These are phyloP conservation scores for Canariomyces notabilis DNA, from an alignment of 2,329 filamentous ascomycete species.

Conservation along the genomic window DNA sequence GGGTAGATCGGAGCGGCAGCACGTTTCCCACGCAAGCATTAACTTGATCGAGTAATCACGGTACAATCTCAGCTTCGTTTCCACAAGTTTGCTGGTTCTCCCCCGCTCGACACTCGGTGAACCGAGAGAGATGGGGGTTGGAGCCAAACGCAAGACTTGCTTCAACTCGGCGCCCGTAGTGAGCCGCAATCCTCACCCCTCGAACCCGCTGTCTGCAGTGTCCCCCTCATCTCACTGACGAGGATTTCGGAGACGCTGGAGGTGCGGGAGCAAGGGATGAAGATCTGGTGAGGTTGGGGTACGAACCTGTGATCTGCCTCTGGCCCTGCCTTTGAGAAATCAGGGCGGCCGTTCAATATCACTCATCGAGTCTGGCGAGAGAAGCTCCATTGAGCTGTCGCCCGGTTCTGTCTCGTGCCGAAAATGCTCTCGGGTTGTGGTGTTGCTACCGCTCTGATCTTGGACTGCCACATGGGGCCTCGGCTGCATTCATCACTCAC, in stretches of 20 bases:
- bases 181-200: conserved; percentile 52
- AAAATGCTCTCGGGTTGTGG: conserved; percentile 18
- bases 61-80: conserved; percentile 88
- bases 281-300: conserved; percentile 33
- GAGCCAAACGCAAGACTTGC: conserved; percentile 42
- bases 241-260: not conserved
- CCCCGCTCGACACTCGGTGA: conserved; percentile 18
- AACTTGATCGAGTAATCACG: conserved; percentile 97
- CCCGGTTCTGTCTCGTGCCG: not conserved
- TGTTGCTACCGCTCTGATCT: conserved; percentile 60
- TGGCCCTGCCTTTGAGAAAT: conserved; percentile 8
- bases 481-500: conserved; percentile 57
- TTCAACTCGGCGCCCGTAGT: conserved; percentile 78
- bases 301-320: conserved; percentile 33
- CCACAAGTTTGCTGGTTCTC: conserved; percentile 38
- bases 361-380: not conserved
- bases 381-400: conserved; percentile 23
- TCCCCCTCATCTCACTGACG: not conserved
- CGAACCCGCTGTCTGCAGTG: conserved; percentile 15
- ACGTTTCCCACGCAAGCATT: conserved; percentile 98
- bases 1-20: conserved; percentile 68
- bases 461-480: conserved; percentile 22
- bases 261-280: conserved; percentile 8
- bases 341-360: not conserved
- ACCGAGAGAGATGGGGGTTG: conserved; percentile 39